Evolutionary conservation across 2,329 filamentous ascomycete genomes (phyloP), one percentile per base, ranked within the genome.

Genomic region (Sporothrix sp.): DNA sequence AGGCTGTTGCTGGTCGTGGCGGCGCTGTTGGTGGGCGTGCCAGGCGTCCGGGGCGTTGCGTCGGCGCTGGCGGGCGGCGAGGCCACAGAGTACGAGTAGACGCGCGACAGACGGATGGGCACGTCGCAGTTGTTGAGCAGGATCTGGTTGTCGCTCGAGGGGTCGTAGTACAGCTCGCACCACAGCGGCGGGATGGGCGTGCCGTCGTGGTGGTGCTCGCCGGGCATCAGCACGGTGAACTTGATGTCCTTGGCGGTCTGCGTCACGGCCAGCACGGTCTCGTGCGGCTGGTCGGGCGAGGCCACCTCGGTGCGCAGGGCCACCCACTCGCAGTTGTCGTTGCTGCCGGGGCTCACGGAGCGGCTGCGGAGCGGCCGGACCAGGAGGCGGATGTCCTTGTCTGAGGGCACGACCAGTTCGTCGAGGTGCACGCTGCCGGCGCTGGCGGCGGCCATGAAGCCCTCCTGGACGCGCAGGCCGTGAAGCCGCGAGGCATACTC

Each of bases 141-240:
- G 52, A 80, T 76, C 57, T 78, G 70, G 60, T 74, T 73, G 60
- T 80, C 76, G 63, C 76, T 78, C 55, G 71, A 66, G 14, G 77
- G 76, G 61, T 80, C 74, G 57, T 79, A 80, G 58, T 79, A 80
- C 32, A 81, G 65, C 61, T 79, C 75, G 60, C 75, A 79, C 73
- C 73, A 78, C n/a, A 80, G 58, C 4, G 72, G 69, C 14, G 74
- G 74, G 14, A 72, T 65, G 7, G 66, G 62, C 8, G 62, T 65
- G 39, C 68, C 67, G 38, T 64, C 64, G 52, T 72, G 67, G 36
- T 66, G 63, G 46, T 36, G 66, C 51, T 73, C 71, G 14, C 70
- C 69, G 4, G 76, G 77, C 51, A 80, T 76, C 45, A 71, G 68
- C 54, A 80, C 74, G 35, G 73, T 74, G 59, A 79, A 79, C 55